Conservation (phyloP, 1,139 yeast genomes). For the Casaregolazyma lundiana region DNA sequence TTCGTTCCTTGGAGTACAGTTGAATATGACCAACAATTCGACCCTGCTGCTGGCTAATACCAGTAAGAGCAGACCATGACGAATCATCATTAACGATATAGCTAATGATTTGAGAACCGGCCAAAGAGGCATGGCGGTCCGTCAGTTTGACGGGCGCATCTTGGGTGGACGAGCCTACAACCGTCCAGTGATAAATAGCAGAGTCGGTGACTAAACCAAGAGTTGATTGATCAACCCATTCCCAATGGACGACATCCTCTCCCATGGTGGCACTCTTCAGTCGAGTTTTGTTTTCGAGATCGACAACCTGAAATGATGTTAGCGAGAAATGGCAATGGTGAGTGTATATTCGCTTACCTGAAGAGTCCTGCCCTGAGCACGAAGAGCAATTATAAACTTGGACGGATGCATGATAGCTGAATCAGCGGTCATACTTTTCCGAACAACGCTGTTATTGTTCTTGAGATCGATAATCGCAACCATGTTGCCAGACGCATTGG, state of each 20-base stretch:
- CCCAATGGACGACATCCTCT: conserved; percentile 94
- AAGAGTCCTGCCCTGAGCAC: conserved; percentile 94
- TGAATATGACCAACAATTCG: conserved; percentile 96
- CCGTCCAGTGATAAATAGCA: conserved; percentile 73
- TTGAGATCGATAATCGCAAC: conserved; percentile 89
- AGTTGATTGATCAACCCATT: conserved; percentile 72
- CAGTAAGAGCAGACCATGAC: conserved; percentile 94
- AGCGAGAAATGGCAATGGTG: background rate
- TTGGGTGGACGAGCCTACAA: conserved; percentile 71
- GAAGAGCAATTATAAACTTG: conserved; percentile 80
- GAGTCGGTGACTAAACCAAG: conserved; percentile 83
- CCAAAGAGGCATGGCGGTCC: conserved; percentile 75
- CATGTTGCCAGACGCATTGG: conserved; percentile 63
- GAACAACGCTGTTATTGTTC: conserved; percentile 65
- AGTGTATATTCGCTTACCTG: conserved; percentile 40
- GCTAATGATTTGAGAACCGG: conserved; percentile 85
- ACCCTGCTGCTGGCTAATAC: conserved; percentile 92
- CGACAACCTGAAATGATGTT: conserved; percentile 49
- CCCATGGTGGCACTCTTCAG: conserved; percentile 81
- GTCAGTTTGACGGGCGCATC: conserved; percentile 76
- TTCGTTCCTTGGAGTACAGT: conserved; percentile 79
- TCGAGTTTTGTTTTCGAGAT: conserved; percentile 80
- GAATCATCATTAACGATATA: conserved; percentile 75
- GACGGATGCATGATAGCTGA: conserved; percentile 95
- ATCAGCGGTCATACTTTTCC: conserved; percentile 96